phyloP scores from a whole-genome alignment of 768 basidiomycete species.

The Podaxis sp. region DNA sequence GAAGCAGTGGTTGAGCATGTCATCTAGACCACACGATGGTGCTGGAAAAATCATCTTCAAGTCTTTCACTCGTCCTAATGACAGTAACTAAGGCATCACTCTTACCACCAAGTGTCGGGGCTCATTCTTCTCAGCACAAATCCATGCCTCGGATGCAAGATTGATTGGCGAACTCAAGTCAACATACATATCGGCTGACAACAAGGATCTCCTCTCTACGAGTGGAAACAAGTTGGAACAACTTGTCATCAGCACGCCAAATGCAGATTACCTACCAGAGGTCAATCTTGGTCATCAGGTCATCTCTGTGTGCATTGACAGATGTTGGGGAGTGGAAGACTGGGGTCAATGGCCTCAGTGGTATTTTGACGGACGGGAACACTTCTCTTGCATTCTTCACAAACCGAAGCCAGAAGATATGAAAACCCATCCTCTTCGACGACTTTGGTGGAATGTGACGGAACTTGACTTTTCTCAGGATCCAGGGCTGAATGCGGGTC shows the following conservation, averaged over 20 bases:
- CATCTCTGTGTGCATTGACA: background rate
- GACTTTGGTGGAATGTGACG: slow-evolving; percentile 7
- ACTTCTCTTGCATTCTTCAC: background rate
- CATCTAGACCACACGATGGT: no score
- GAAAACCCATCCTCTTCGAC: background rate
- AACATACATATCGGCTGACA: background rate
- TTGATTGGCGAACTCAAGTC: background rate
- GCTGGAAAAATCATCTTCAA: background rate
- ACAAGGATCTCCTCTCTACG: background rate
- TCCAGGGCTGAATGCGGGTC: background rate
- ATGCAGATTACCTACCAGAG: background rate
- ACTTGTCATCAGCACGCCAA: background rate
- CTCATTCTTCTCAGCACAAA: background rate
- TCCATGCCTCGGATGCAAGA: background rate
- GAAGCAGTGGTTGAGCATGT: no score
- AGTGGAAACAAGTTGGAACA: background rate
- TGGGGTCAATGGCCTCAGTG: slow-evolving; percentile 10
- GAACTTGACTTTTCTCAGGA: background rate
- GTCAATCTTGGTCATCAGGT: background rate
- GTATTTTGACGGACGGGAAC: slow-evolving; percentile 5
- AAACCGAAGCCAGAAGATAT: background rate
- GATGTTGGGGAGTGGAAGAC: background rate
- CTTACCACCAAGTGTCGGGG: background rate
- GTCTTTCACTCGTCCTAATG: background rate
- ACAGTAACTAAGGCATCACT: background rate